Evolutionary conservation across 2,329 filamentous ascomycete genomes (phyloP).

Genomic region (Aspergillus carbonarius): DNA sequence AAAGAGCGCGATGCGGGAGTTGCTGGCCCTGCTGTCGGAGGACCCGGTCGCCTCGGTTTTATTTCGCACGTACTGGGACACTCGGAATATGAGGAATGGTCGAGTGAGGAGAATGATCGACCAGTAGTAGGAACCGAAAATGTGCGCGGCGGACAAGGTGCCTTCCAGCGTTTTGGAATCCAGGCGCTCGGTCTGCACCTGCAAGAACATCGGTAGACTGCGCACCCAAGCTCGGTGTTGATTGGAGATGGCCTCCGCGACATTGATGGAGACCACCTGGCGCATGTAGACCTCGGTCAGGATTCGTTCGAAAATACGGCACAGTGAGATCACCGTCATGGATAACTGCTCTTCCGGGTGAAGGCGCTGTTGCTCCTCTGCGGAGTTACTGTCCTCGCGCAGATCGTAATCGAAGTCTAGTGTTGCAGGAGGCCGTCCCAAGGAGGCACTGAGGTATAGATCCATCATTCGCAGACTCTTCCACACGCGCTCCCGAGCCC

Average conservation of each 20-base stretch:
- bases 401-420: constrained; percentile 51
- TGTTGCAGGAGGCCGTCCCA: constrained; percentile 54
- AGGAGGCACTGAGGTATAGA: constrained; percentile 51
- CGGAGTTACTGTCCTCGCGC: constrained; percentile 34
- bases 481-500: constrained; percentile 52
- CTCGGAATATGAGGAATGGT: constrained; percentile 54
- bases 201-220: constrained; percentile 45
- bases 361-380: constrained; percentile 18
- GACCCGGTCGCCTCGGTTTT: constrained; percentile 22
- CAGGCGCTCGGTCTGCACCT: constrained; percentile 47
- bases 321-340: constrained; percentile 47
- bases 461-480: constrained; percentile 54
- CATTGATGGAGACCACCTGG: constrained; percentile 43
- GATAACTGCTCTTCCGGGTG: constrained; percentile 45
- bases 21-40: constrained; percentile 23
- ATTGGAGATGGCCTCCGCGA: constrained; percentile 44
- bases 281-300: constrained; percentile 46
- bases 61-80: constrained; percentile 41
- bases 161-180: constrained; percentile 39
- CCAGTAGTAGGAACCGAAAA: constrained; percentile 54
- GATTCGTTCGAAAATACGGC: constrained; percentile 44
- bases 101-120: constrained; percentile 54
- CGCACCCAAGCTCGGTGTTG: constrained; percentile 45
- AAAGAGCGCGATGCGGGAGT: constrained; percentile 35
- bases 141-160: constrained; percentile 49